phyloP scores from a whole-genome alignment of 2,329 filamentous ascomycete species.

The Aureobasidium leucospermi region DNA sequence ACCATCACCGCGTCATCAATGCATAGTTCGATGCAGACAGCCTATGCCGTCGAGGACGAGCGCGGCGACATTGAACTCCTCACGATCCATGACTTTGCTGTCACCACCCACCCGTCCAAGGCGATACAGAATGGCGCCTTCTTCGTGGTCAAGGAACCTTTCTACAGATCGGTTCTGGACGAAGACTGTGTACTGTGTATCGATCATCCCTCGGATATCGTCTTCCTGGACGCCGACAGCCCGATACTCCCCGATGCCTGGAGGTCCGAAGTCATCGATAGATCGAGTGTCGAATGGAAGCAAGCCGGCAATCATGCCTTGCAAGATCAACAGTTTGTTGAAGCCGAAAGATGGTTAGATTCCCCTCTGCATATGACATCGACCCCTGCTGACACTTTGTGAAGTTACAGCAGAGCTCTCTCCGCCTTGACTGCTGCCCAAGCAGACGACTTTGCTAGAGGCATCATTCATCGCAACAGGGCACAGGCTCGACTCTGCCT shows the following conservation, averaged over 20 bases:
- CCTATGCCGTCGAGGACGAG: slow-evolving; percentile 6
- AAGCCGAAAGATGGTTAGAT: slow-evolving; percentile 3
- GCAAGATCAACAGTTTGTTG: background rate
- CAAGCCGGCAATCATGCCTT: background rate
- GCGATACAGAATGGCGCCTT: background rate
- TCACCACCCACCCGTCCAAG: background rate
- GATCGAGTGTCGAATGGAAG: background rate
- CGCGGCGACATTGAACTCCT: background rate
- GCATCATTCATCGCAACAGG: background rate
- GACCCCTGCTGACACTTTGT: background rate
- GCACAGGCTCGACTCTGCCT: background rate
- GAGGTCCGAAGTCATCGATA: background rate
- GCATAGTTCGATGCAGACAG: background rate
- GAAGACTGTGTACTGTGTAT: background rate
- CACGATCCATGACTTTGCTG: background rate
- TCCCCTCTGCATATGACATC: too few relatives aligned
- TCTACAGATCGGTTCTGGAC: background rate
- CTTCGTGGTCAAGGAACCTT: slow-evolving; percentile 4
- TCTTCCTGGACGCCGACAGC: background rate
- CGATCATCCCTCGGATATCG: slow-evolving; percentile 2
- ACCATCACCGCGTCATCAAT: background rate
- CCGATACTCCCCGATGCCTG: background rate
- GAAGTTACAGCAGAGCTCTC: background rate
- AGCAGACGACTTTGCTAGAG: background rate
- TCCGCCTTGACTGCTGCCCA: background rate